These are phyloP conservation scores for Colletotrichum somersetense DNA, from an alignment of 2,329 filamentous ascomycete species.

Conservation along the genomic window DNA sequence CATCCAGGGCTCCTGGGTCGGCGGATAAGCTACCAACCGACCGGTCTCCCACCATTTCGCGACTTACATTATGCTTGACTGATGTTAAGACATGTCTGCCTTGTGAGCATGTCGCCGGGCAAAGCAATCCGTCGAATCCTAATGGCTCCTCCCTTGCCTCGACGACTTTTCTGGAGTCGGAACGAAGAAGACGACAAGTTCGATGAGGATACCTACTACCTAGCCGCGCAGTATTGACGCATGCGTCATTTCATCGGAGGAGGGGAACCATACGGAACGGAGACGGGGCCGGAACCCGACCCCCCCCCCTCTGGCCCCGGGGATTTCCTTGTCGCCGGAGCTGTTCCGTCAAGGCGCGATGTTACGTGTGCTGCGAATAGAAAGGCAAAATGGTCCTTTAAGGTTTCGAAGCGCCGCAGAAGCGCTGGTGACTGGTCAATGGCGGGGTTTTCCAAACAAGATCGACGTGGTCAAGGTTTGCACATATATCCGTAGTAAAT, in stretches of 20 bases:
- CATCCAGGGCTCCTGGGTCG: background rate
- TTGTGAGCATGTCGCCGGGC: background rate
- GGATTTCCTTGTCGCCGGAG: background rate
- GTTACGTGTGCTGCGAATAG: background rate
- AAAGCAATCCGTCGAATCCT: background rate
- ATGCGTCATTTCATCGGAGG: too few relatives aligned
- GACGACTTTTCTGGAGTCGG: background rate
- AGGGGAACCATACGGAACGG: too few relatives aligned
- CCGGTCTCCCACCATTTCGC: background rate
- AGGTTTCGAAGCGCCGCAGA: background rate
- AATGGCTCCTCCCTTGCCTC: background rate
- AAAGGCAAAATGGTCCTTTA: background rate
- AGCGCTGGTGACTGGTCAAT: background rate
- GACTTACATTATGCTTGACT: background rate
- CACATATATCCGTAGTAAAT: background rate
- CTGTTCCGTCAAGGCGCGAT: too few relatives aligned
- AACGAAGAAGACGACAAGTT: background rate
- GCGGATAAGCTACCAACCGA: background rate
- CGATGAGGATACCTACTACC: background rate
- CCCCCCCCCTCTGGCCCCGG: too few relatives aligned
- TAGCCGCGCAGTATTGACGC: too few relatives aligned
- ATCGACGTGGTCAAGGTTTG: background rate
- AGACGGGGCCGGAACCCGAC: background rate
- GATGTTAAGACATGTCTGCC: background rate
- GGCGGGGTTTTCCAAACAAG: background rate